Conservation (phyloP, 1,139 yeast species). For the Hansenula lynferdii region DNA sequence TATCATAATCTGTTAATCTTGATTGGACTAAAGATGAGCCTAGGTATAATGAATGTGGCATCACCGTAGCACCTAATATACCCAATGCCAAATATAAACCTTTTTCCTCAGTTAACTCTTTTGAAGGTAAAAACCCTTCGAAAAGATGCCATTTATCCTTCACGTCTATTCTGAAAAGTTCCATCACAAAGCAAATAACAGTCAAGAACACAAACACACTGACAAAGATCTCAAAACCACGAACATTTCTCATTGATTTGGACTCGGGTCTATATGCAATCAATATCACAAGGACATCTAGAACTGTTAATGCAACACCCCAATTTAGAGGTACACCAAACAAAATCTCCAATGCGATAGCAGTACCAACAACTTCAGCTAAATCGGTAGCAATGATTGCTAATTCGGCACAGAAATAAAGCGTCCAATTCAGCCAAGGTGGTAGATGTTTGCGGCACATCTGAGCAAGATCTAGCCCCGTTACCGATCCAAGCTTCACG, state of each 20-base stretch:
- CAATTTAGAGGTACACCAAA: constrained; percentile 69
- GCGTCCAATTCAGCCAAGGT: constrained; percentile 48
- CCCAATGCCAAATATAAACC: constrained; percentile 88
- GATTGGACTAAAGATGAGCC: constrained; percentile 95
- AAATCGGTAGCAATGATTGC: constrained; percentile 92
- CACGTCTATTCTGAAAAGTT: constrained; percentile 62
- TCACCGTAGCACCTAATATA: constrained; percentile 92
- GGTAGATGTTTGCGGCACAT: constrained; percentile 78
- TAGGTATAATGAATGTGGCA: constrained; percentile 92
- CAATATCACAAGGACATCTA: constrained; percentile 80
- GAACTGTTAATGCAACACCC: constrained; percentile 78
- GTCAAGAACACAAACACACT: constrained; percentile 75
- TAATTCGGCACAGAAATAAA: constrained; percentile 75
- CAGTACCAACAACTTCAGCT: constrained; percentile 94
- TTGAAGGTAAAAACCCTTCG: constrained; percentile 76
- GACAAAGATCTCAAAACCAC: constrained; percentile 82
- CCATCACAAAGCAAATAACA: constrained; percentile 79
- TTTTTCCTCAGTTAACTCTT: constrained; percentile 64
- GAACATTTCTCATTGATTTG: constrained; percentile 63
- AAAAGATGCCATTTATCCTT: constrained; percentile 52
- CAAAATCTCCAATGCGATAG: constrained; percentile 80
- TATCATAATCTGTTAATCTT: constrained; percentile 76
- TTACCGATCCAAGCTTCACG: constrained; percentile 83
- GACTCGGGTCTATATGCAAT: constrained; percentile 90
- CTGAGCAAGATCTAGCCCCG: constrained; percentile 86